Evolutionary conservation across 352 stramenopile genomes (phyloP).

Genomic region (Phytophthora multivora): DNA sequence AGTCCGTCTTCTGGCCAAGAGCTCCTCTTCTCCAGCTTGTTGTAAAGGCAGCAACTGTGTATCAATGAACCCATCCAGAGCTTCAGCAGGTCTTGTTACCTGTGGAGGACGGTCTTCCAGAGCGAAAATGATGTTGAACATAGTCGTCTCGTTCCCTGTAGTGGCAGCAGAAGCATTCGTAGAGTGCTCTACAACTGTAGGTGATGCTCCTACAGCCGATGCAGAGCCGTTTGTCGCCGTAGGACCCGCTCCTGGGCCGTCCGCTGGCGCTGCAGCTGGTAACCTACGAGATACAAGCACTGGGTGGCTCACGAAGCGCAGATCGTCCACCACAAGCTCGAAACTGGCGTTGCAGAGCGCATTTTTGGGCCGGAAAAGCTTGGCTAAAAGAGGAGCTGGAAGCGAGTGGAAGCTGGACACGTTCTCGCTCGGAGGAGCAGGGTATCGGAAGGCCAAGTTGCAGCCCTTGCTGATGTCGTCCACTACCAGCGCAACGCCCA

Average conservation of each 20-base stretch:
- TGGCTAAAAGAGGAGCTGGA: conserved; percentile 75
- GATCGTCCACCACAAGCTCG: conserved; percentile 86
- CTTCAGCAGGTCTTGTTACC: conserved; percentile 4
- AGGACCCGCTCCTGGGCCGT: conserved; percentile 3
- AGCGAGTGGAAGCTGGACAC: conserved; percentile 81
- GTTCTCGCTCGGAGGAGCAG: conserved; percentile 53
- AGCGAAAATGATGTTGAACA: conserved; percentile 91
- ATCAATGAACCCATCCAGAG: conserved; percentile 8
- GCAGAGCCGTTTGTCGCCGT: conserved; percentile 7
- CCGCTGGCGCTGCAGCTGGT: conserved; percentile 14
- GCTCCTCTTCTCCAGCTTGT: conserved; percentile 37
- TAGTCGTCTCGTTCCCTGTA: conserved; percentile 70
- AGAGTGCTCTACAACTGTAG: conserved; percentile 28
- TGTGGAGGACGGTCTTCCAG: conserved; percentile 55
- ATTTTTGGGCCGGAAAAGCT: conserved; percentile 90
- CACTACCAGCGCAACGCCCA: conserved; percentile 84
- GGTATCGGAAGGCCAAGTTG: conserved; percentile 88
- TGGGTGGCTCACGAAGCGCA: conserved; percentile 87
- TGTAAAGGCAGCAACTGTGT: conserved; percentile 25
- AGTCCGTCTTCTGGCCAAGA: conserved; percentile 38
- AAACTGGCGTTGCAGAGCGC: conserved; percentile 88
- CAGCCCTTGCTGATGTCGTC: conserved; percentile 91
- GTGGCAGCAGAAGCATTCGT: conserved; percentile 3
- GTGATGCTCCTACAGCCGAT: conserved; percentile 6
- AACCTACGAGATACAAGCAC: conserved; percentile 68